Percentiles rank a stretch among this genome's conserved stretches.
phyloP scores from a whole-genome alignment of 306 rosid genomes.

The Abrus pulchellus region DNA sequence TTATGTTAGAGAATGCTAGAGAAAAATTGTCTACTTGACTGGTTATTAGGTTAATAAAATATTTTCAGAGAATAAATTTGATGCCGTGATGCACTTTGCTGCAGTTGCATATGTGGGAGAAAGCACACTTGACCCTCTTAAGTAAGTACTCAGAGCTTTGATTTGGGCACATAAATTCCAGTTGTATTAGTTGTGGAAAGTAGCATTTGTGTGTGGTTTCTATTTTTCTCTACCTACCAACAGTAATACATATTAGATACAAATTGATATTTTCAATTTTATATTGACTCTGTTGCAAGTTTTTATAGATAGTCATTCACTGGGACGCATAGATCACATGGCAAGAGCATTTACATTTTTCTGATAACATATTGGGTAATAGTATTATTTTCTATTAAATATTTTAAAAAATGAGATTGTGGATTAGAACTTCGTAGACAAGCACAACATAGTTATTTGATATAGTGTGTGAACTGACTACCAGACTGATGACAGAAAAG shows the following conservation, averaged over 20 bases:
- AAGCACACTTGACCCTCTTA: slow-evolving; percentile 92
- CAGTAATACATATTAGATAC: background rate
- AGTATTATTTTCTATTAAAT: background rate
- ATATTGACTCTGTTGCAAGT: background rate
- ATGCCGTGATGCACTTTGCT: slow-evolving; percentile 99
- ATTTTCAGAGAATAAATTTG: slow-evolving; percentile 90
- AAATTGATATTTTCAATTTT: slow-evolving; percentile 9
- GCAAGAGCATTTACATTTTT: background rate
- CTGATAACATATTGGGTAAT: background rate
- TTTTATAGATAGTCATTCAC: slow-evolving; percentile 3
- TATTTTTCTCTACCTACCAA: slow-evolving; percentile 24
- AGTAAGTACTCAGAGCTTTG: slow-evolving; percentile 67
- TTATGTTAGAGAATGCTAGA: slow-evolving; percentile 22
- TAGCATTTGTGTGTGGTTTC: slow-evolving; percentile 28
- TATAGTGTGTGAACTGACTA: slow-evolving; percentile 6
- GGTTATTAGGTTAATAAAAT: slow-evolving; percentile 83
- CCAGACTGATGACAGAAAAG: background rate
- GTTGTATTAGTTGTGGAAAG: slow-evolving; percentile 15
- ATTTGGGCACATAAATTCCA: slow-evolving; percentile 25
- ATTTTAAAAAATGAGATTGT: background rate
- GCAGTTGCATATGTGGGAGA: slow-evolving; percentile 99
- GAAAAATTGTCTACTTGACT: slow-evolving; percentile 66
- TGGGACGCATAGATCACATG: background rate
- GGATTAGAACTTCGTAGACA: background rate
- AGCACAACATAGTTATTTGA: background rate